These are phyloP conservation scores for Yamadazyma diddensiae DNA, from an alignment of 1,139 yeast species.

Conservation along the genomic window DNA sequence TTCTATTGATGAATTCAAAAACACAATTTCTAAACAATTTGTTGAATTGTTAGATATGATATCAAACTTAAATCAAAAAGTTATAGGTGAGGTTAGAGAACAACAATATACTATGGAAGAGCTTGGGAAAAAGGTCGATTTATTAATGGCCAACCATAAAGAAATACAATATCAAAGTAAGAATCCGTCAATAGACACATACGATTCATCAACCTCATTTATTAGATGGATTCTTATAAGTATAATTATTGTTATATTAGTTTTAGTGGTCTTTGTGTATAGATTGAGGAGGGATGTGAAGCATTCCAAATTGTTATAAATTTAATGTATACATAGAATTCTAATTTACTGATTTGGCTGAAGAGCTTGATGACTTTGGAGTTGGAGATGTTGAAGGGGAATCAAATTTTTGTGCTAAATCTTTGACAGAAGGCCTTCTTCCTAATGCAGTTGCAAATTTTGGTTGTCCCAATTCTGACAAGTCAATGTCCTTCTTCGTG, in stretches of 20 bases:
- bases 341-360: constrained; percentile 8
- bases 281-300: constrained; percentile 53
- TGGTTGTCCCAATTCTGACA: constrained; percentile 28
- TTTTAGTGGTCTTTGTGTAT: constrained; percentile 40
- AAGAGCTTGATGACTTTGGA: constrained; percentile 11
- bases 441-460: constrained; percentile 27
- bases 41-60: constrained; percentile 34
- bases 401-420: constrained; percentile 31
- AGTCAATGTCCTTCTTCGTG: constrained; percentile 26
- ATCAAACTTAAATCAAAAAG: constrained; percentile 33
- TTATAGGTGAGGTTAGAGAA: constrained; percentile 45
- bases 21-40: constrained; percentile 29
- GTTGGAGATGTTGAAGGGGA: constrained; percentile 15
- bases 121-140: constrained; percentile 37
- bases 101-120: constrained; percentile 38
- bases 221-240: constrained; percentile 45
- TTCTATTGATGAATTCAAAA: constrained; percentile 24
- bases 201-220: constrained; percentile 14
- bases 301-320: constrained; percentile 49
- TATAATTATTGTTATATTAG: constrained; percentile 33
- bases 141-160: constrained; percentile 42
- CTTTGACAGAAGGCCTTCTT: constrained; percentile 36
- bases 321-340: neutral
- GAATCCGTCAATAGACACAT: constrained; percentile 6
- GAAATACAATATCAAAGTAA: constrained; percentile 32